Evolutionary conservation across 208 protist species (phyloP), one percentile per base, ranked within the genome.

Genomic region (Crithidia bombi): DNA sequence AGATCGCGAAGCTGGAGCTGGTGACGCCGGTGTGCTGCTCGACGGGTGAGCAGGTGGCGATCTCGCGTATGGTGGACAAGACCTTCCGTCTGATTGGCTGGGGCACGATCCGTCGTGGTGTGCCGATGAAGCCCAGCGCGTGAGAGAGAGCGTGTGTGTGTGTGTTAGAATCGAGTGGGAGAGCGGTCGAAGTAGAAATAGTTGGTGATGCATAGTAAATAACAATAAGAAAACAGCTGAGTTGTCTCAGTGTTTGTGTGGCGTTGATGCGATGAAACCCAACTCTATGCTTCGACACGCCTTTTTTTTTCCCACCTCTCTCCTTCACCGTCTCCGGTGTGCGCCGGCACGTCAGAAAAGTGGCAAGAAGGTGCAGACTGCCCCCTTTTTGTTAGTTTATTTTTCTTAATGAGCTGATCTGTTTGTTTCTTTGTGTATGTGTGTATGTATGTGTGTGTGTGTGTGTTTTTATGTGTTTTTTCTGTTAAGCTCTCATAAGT

Each of bases 31-130:
- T 99, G 39, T 99, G 98, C 82, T 99, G 97, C 62, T 80, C 81
- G 25, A 85, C 95, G 4, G 97, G 94, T 46, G 98, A 99, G 83
- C 99, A 99, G 85, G 94, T 99, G 25, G 98, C 98, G 23, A 91
- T 99, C 36, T 97, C 86, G 49, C 93, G 98, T 69, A 92, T 98
- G 59, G 90, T 99, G 26, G 97, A 98, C 47, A 98, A 98, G 81
- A 98, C 98, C 73, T 99, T 98, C 97, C 87, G 97, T 59, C 84
- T 99, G 17, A 98, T 99, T 69, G 98, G 98, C 58, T 98, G 98
- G 96, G 98, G 96, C 30, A 87, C 72, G 0, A 93, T 95, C 55
- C 82, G 85, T 51, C 85, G 88, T 61, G 92, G 89, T 62, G 87
- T 84, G n/a, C 73, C 85, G 26, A 86, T 93, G 74, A 81, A 87